phyloP scores from a whole-genome alignment of 164 flowering plant genomes.

The Tetracentron sinense region DNA sequence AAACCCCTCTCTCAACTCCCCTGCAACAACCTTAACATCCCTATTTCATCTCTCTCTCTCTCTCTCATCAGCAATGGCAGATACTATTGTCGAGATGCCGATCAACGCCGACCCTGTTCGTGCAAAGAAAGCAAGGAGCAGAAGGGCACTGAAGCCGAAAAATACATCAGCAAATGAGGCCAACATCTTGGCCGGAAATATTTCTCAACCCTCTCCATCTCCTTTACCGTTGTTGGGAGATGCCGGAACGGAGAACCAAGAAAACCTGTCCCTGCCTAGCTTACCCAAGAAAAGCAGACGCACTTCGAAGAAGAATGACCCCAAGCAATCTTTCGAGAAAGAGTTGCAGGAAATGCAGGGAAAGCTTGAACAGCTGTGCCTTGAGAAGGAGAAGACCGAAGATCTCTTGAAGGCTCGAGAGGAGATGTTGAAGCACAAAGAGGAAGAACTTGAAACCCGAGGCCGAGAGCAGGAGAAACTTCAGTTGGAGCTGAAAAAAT shows the following conservation, averaged over 20 bases:
- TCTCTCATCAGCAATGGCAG: constrained; percentile 32
- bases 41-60: constrained; percentile 9
- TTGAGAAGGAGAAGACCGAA: constrained; percentile 82
- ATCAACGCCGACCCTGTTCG: constrained; percentile 17
- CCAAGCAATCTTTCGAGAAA: constrained; percentile 48
- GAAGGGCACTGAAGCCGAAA: constrained; percentile 61
- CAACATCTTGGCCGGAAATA: constrained; percentile 43
- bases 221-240: constrained; percentile 16
- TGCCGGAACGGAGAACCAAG: constrained; percentile 49
- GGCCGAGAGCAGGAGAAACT: constrained; percentile 70
- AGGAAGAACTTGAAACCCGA: constrained; percentile 51
- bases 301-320: constrained; percentile 17
- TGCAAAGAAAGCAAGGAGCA: constrained; percentile 37
- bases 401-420: constrained; percentile 61
- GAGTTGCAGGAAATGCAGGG: constrained; percentile 71
- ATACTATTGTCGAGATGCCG: constrained; percentile 20
- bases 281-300: constrained; percentile 29
- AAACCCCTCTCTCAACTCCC: not conserved
- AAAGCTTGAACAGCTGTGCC: constrained; percentile 52
- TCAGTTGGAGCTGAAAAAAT: constrained; percentile 70
- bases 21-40: not conserved
- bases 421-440: constrained; percentile 58
- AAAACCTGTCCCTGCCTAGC: constrained; percentile 37
- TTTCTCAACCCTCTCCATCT: constrained; percentile 26
- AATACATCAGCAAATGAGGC: constrained; percentile 42